Evolutionary conservation across 169 alveolate genomes (phyloP), one percentile per base, ranked within the genome.

Genomic region (Eimeria sp.): DNA sequence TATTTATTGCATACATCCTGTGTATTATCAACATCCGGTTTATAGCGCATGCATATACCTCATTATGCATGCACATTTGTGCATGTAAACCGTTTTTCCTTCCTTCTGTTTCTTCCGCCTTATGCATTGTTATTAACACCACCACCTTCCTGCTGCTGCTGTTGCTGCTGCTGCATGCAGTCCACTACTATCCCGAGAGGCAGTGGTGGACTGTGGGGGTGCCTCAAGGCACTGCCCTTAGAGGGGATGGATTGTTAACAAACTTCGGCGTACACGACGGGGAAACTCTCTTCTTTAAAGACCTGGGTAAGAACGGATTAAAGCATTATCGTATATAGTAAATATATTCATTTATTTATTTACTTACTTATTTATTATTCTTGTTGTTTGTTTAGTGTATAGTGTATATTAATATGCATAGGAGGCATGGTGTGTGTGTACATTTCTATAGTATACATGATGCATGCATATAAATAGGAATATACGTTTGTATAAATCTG

Each of bases 131-230:
- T 76, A 63, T 16, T 70, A 47, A 34, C 40, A 34, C 40, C 40
- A 1, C 40, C 40, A 34, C 40, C 40, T 47, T 70, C 10, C 80
- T 70, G 43, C 80, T 70, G 80, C 80, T 70, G 80, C 80, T n/a
- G 80, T 47, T 34, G 47, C 80, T 70, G 80, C 80, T 70, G 80
- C 80, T 70, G 82, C 82, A 20, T 67, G 96, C 95, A 96, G 97
- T 40, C 27, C 91, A 86, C 10, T 96, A 87, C 87, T 96, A 96
- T 76, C 96, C 97, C 7, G 97, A 96, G 94, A 14, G 97, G 72
- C 97, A 96, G 76, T 54, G 97, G 89, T 96, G 96, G 96, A 95
- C 95, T 5, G 73, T 95, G 70, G 97, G 95, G 6, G 20, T 49
- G 10, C 96, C 93, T 4, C 89, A 89, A 87, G 96, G 93, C 40